Evolutionary conservation across 805 yeast genomes (phyloP), one percentile per base, ranked within the genome.

Genomic region (Lachancea nothofagi): DNA sequence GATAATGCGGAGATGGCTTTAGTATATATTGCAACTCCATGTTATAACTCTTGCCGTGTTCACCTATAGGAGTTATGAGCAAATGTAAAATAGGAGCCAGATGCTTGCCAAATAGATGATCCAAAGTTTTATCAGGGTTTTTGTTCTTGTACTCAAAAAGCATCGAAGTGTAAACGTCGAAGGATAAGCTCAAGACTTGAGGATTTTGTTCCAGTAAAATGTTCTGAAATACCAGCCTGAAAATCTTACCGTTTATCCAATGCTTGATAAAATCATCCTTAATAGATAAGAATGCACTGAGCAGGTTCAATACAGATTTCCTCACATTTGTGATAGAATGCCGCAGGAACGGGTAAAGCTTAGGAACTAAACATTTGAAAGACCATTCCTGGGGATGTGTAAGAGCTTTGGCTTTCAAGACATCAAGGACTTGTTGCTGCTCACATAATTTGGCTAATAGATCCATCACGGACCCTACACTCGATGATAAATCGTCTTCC

Each of bases 401-500:
- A 1, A 54, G 45, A 3, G 93, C 83, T 45, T 77, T 75, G 17
- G 68, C 65, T 50, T 80, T 82, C 70, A 93, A 75, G 19, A 80
- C 72, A 8, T 77, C 80, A 28, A 89, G 66, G 5, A 89, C 96
- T 54, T 79, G 79, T 2, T 77, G 74, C 60, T 82, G 89, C 5
- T 88, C 75, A 58, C 97, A 93, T 36, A 93, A 68, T 50, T 83
- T 85, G 2, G 96, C 89, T 40, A 93, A 69, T 17, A 93, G 66
- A 61, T 93, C 96, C 96, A 93, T 89, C 1, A 93, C 93, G 2
- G 95, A 83, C 26, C 97, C 97, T 31, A 93, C 87, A 3, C 96
- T 83, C 0, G 97, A 95, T 9, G 95, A 84, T 35, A 93, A 69
- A 60, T 93, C 99, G 59, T 93, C 98, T 50, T 84, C 80, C 42